Evolutionary conservation across 192 early-diverging fungal species (phyloP).

Genomic region (Entomortierella parvispora): DNA sequence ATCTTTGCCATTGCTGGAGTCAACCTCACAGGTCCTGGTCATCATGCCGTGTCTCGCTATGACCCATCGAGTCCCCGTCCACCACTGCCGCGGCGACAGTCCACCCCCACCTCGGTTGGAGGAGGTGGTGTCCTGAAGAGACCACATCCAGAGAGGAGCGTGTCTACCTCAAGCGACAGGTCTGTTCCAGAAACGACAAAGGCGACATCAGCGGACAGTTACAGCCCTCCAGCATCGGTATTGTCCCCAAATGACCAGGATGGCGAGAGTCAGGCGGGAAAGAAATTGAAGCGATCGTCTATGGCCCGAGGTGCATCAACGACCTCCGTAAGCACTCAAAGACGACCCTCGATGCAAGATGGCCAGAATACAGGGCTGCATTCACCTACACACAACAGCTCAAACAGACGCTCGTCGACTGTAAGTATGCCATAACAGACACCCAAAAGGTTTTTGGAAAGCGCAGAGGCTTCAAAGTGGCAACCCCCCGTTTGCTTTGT

Average conservation of each 20-base stretch:
- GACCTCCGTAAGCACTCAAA: neutral
- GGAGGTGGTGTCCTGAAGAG: too few species aligned
- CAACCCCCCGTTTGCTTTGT: too few species aligned
- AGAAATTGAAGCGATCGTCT: constrained; percentile 44
- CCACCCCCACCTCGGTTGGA: neutral
- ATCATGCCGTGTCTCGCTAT: neutral
- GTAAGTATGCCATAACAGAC: neutral
- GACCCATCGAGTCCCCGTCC: neutral
- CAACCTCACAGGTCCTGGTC: neutral
- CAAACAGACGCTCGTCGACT: neutral
- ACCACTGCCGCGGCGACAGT: neutral
- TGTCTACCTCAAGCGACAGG: too few species aligned
- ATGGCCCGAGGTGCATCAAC: constrained; percentile 27
- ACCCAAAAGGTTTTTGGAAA: too few species aligned
- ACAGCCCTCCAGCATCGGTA: neutral
- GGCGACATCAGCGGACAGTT: neutral
- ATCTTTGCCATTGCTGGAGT: constrained; percentile 10
- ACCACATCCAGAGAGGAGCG: too few species aligned
- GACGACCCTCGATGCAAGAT: neutral
- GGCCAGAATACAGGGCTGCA: neutral
- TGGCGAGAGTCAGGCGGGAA: neutral
- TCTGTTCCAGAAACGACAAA: too few species aligned
- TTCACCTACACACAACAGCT: neutral
- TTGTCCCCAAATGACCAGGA: neutral
- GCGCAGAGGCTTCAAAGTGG: too few species aligned